Evolutionary conservation across 1,284 basidiomycete species (phyloP).

Genomic region (Rhodotorula glutinis): DNA sequence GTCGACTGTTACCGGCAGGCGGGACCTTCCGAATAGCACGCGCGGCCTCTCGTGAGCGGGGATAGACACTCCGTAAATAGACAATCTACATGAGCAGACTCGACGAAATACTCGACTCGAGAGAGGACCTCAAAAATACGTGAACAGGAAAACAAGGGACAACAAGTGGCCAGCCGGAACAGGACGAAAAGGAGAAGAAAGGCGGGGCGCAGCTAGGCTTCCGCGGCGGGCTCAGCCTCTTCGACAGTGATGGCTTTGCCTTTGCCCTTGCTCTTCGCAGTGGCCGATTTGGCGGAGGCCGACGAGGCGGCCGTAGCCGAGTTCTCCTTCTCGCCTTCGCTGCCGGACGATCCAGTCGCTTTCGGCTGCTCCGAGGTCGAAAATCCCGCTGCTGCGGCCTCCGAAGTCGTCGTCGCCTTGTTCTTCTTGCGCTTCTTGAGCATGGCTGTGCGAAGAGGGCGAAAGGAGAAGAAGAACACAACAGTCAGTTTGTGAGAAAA

Average conservation of each 20-base stretch:
- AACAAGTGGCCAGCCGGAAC: background rate
- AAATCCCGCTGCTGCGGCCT: background rate
- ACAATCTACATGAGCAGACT: background rate
- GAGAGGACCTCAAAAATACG: background rate
- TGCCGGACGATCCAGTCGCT: background rate
- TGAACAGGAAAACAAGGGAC: background rate
- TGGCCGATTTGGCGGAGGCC: no score
- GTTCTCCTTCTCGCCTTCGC: constrained; percentile 17
- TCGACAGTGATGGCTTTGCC: constrained; percentile 3
- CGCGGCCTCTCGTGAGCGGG: no score
- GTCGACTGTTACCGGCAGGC: no score
- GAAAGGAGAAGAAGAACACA: background rate
- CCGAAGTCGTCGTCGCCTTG: constrained; percentile 13
- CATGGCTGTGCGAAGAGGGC: constrained; percentile 37
- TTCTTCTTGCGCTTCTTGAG: constrained; percentile 45
- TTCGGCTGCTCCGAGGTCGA: no score
- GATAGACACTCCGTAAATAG: background rate
- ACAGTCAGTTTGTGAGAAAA: background rate
- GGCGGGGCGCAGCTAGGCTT: background rate
- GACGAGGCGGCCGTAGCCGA: background rate
- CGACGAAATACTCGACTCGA: background rate
- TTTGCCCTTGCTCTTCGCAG: constrained; percentile 10
- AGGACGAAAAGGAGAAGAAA: background rate
- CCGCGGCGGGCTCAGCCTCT: background rate
- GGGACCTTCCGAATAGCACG: no score